These are phyloP conservation scores for Chalaropsis thielavioides DNA, from an alignment of 2,329 filamentous ascomycete genomes.

Conservation along the genomic window DNA sequence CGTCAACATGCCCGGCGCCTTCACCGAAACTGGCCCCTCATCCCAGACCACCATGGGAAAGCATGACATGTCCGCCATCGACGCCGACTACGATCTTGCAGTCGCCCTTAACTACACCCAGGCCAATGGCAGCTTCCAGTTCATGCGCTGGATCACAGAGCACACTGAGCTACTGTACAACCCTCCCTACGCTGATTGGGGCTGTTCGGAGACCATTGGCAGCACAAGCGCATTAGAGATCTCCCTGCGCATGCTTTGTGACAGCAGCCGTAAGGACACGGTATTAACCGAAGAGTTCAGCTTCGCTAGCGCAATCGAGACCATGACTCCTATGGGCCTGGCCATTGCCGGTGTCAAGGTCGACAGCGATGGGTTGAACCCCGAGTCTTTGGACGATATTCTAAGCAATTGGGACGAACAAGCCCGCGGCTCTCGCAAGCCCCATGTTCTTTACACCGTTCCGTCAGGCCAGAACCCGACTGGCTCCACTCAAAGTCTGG, in stretches of 20 bases:
- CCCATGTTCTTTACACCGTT: conserved; percentile 44
- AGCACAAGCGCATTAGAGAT: conserved; percentile 79
- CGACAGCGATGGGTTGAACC: conserved; percentile 40
- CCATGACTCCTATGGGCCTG: conserved; percentile 39
- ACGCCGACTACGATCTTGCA: conserved; percentile 50
- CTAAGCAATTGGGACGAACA: conserved; percentile 36
- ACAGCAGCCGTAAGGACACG: conserved; percentile 53
- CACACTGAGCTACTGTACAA: conserved; percentile 84
- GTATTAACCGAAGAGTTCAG: conserved; percentile 84
- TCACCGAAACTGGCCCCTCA: conserved; percentile 54
- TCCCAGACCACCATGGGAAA: conserved; percentile 56
- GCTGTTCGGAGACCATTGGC: conserved; percentile 66
- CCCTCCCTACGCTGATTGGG: conserved; percentile 85
- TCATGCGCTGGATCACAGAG: conserved; percentile 83
- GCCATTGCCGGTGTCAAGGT: conserved; percentile 36
- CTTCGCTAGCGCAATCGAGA: conserved; percentile 59
- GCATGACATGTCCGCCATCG: conserved; percentile 44
- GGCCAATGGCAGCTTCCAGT: conserved; percentile 68
- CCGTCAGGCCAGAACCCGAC: conserved; percentile 83
- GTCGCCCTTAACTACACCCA: conserved; percentile 91
- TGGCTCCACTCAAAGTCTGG: conserved; percentile 59
- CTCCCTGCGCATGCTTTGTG: conserved; percentile 65
- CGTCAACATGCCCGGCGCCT: conserved; percentile 49
- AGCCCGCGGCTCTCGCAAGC: conserved; percentile 33
- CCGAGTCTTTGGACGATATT: conserved; percentile 37